Conservation (phyloP, 2,329 filamentous ascomycete genomes). For the Xylariales sp. region DNA sequence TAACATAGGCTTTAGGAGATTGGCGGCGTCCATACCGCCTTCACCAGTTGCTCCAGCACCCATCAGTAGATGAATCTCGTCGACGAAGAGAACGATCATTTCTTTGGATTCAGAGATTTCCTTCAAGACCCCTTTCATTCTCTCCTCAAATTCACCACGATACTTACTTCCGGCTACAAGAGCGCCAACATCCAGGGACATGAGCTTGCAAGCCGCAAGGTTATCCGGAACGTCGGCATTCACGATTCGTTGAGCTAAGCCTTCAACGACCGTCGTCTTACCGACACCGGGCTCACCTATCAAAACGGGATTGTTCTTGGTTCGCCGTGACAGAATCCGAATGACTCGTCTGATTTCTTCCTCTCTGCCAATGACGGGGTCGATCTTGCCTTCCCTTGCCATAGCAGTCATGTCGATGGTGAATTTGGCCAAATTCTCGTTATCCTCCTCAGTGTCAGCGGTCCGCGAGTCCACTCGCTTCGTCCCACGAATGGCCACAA, state of each 20-base stretch:
- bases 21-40: slow-evolving; percentile 98
- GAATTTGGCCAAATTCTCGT: slow-evolving; percentile 97
- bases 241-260: slow-evolving; percentile 93
- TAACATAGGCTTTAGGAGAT: slow-evolving; percentile 97
- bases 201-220: slow-evolving; percentile 89
- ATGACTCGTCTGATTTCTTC: slow-evolving; percentile 94
- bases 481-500: slow-evolving; percentile 91
- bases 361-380: slow-evolving; percentile 95
- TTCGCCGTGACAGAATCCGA: slow-evolving; percentile 89
- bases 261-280: slow-evolving; percentile 98
- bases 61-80: slow-evolving; percentile 99
- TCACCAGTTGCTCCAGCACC: slow-evolving; percentile 94
- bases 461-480: slow-evolving; percentile 95
- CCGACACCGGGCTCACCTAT: slow-evolving; percentile 98
- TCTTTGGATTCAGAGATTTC: slow-evolving; percentile 96
- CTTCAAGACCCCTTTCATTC: slow-evolving; percentile 98
- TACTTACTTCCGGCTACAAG: slow-evolving; percentile 98
- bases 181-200: slow-evolving; percentile 94
- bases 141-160: slow-evolving; percentile 97
- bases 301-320: slow-evolving; percentile 98
- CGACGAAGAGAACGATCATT: slow-evolving; percentile 97
- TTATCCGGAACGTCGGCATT: slow-evolving; percentile 97
- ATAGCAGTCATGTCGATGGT: slow-evolving; percentile 98
- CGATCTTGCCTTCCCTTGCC: slow-evolving; percentile 96
- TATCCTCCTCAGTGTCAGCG: slow-evolving; percentile 90